Evolutionary conservation across 2,329 filamentous ascomycete species (phyloP), one percentile per base, ranked within the genome.

Genomic region (Exophiala aquamarina): DNA sequence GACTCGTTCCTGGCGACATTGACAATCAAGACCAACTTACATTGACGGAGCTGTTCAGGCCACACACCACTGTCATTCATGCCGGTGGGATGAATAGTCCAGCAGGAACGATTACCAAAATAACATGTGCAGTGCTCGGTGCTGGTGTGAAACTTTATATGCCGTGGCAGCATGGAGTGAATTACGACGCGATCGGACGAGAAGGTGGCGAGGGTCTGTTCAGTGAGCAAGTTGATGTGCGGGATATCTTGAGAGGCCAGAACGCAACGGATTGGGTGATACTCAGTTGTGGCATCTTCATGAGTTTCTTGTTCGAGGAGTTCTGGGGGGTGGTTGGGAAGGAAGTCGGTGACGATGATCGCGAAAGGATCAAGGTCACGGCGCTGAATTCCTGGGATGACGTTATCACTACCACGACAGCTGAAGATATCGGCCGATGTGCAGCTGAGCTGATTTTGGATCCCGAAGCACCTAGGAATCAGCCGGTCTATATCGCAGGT

Each of bases 151-250:
- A 65, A 11, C 68, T 77, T 1, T 88, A 76, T 59, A 74, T 88
- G 14, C 84, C 85, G 0, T 89, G 85, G 85, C 84, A 89, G 63
- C 88, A 83, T 61, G 85, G 85, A 1, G 78, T 87, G 18, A 82
- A 89, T 60, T 89, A 88, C 64, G 83, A 88, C 47, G 61, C 69
- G 20, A 79, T 87, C 13, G 63, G 68, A 0, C 76, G 77, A 0
- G 79, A 76, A 19, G 70, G 77, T 34, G 83, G 86, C 63, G 77
- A 81, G 26, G 55, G 55, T 3, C 60, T 88, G 11, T 88, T 87
- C 56, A 82, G 83, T 49, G 84, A 86, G 70, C 83, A 87, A 66
- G 68, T 83, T 0, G 72, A 74, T 43, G 82, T 86, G 19, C 65
- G 83, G 10, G 64, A 66, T 15, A 44, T 78, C 15, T 65, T 87